Evolutionary conservation across 1,284 basidiomycete species (phyloP).

Genomic region (Boletus austroedulis): DNA sequence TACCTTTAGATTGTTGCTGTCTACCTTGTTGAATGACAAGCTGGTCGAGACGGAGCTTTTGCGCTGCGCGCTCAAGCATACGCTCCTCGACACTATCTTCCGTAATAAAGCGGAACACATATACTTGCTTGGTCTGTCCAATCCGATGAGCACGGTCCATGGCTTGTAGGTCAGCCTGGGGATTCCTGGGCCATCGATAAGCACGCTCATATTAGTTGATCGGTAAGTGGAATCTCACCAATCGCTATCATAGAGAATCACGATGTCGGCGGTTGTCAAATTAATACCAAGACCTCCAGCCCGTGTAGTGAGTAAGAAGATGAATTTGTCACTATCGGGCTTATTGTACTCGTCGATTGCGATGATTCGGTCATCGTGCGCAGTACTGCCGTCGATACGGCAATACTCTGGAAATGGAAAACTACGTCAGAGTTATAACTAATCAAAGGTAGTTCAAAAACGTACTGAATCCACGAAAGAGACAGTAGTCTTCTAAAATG

Average conservation of each 20-base stretch:
- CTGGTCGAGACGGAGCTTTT: conserved; percentile 95
- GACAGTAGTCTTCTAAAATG: conserved; percentile 96
- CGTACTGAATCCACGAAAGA: conserved; percentile 88
- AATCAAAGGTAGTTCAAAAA: conserved; percentile 12
- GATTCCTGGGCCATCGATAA: conserved; percentile 62
- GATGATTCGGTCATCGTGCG: conserved; percentile 93
- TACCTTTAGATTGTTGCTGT: conserved; percentile 65
- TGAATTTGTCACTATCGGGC: conserved; percentile 92
- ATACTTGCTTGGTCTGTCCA: conserved; percentile 98
- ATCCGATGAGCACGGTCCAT: conserved; percentile 99
- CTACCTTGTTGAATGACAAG: conserved; percentile 97
- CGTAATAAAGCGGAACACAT: conserved; percentile 97
- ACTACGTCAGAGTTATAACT: neutral
- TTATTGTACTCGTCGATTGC: conserved; percentile 99
- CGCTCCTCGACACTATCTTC: conserved; percentile 97
- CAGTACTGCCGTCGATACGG: conserved; percentile 93
- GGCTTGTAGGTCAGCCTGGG: conserved; percentile 97
- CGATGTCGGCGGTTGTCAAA: conserved; percentile 91
- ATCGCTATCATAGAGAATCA: conserved; percentile 97
- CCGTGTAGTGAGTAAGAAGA: conserved; percentile 95
- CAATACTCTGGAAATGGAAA: conserved; percentile 72
- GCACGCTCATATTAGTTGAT: conserved; percentile 10
- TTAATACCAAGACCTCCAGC: conserved; percentile 99
- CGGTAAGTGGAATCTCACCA: conserved; percentile 52
- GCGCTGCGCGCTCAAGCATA: conserved; percentile 94